phyloP scores from a whole-genome alignment of 345 rosid species.

The Eucalyptus marginata region DNA sequence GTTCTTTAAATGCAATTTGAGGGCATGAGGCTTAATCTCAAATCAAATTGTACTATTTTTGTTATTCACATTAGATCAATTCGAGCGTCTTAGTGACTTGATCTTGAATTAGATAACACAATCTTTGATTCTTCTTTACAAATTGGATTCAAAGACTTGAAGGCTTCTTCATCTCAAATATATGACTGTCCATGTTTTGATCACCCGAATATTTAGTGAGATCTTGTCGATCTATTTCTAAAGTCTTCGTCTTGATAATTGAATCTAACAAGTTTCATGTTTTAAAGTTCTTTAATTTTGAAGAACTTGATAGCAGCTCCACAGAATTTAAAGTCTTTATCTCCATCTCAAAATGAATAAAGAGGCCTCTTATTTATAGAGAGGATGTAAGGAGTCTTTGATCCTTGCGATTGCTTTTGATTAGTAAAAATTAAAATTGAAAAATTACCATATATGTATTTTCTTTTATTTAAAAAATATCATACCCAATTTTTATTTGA shows the following conservation, averaged over 20 bases:
- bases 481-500: not conserved
- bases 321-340: not conserved
- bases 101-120: not conserved
- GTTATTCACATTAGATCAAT: not conserved
- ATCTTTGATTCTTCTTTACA: not conserved
- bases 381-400: not conserved
- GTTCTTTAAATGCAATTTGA: not conserved
- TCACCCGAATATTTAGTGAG: not conserved
- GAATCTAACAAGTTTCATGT: not conserved
- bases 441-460: not conserved
- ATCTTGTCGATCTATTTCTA: not conserved
- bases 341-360: not conserved
- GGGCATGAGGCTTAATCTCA: not conserved
- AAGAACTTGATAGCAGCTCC: not conserved
- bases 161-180: not conserved
- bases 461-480: not conserved
- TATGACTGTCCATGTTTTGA: not conserved
- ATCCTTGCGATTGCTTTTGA: not conserved
- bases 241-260: not conserved
- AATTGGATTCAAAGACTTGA: not conserved
- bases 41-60: too few species aligned
- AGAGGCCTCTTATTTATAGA: not conserved
- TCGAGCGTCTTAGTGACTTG: not conserved
- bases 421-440: not conserved
- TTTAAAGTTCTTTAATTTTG: not conserved